Percentiles rank a stretch among this genome's conserved stretches.
phyloP scores from a whole-genome alignment of 768 basidiomycete species.

The Serpula lacrymans region DNA sequence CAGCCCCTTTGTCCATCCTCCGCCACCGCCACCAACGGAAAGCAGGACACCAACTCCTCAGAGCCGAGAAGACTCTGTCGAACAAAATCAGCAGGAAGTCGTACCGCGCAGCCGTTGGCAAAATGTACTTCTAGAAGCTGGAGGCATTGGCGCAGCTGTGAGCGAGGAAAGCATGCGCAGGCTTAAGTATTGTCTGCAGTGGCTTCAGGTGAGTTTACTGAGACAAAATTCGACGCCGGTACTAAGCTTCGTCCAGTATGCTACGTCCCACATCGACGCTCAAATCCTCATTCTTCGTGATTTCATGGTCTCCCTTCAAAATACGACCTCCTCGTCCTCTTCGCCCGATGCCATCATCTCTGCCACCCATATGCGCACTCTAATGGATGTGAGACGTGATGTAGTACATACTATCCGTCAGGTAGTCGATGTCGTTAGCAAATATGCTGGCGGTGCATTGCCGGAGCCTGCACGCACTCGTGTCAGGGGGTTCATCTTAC shows the following conservation, averaged over 20 bases:
- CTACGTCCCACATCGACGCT: constrained; percentile 81
- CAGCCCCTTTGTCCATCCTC: background rate
- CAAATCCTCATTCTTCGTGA: constrained; percentile 83
- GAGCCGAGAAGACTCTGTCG: constrained; percentile 19
- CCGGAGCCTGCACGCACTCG: constrained; percentile 78
- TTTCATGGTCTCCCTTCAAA: constrained; percentile 71
- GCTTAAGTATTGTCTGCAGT: constrained; percentile 81
- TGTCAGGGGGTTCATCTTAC: constrained; percentile 74
- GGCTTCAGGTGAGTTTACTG: constrained; percentile 70
- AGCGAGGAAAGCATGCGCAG: constrained; percentile 90
- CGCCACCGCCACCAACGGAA: constrained; percentile 5
- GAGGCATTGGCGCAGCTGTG: constrained; percentile 82
- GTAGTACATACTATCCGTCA: constrained; percentile 87
- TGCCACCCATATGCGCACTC: constrained; percentile 56
- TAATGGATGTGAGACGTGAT: constrained; percentile 72
- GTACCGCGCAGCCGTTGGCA: constrained; percentile 83
- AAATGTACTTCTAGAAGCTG: constrained; percentile 78
- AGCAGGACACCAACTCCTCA: constrained; percentile 21
- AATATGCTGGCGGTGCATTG: constrained; percentile 81
- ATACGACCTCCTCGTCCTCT: constrained; percentile 16
- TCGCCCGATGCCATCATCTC: constrained; percentile 35
- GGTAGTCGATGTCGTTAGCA: constrained; percentile 83
- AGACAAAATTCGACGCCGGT: background rate
- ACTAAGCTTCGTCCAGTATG: constrained; percentile 52
- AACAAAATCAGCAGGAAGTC: constrained; percentile 47